A percentile compares a stretch with the other conserved stretches of the same genome.
Evolutionary conservation across 352 stramenopile genomes (phyloP).

Genomic region (Phytophthora ohioensis): DNA sequence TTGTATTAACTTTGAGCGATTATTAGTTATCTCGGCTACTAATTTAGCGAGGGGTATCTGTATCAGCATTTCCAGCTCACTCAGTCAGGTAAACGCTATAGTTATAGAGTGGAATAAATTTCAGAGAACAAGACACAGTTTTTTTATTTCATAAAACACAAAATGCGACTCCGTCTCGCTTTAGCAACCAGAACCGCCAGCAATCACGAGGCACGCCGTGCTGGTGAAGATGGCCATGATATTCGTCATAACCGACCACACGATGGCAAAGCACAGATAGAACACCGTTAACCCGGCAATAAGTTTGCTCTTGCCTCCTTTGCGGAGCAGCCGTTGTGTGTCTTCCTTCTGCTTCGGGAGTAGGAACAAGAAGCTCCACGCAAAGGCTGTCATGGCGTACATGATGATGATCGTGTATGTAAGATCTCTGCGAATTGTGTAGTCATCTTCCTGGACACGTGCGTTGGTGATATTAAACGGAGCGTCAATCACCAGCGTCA

Average conservation of each 20-base stretch:
- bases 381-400: constrained; percentile 22
- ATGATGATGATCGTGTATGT: constrained; percentile 25
- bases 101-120: no score
- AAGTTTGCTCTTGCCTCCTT: constrained; percentile 19
- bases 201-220: constrained; percentile 24
- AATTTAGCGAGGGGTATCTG: no score
- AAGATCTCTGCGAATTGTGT: constrained; percentile 9
- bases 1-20: no score
- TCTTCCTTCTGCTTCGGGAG: constrained; percentile 20
- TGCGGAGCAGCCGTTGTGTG: constrained; percentile 15
- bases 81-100: no score
- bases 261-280: constrained; percentile 19
- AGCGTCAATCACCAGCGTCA: constrained; percentile 20
- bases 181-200: neutral
- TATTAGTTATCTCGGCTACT: no score
- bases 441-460: constrained; percentile 14
- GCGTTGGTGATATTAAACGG: constrained; percentile 17
- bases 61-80: no score
- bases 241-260: constrained; percentile 30
- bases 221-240: constrained; percentile 28
- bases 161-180: no score
- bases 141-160: neutral
- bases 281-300: constrained; percentile 9
- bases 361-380: constrained; percentile 22
- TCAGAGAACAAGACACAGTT: neutral